Evolutionary conservation across 306 rosid genomes (phyloP), one percentile per base, ranked within the genome.

Genomic region (Vigna nakashimae): DNA sequence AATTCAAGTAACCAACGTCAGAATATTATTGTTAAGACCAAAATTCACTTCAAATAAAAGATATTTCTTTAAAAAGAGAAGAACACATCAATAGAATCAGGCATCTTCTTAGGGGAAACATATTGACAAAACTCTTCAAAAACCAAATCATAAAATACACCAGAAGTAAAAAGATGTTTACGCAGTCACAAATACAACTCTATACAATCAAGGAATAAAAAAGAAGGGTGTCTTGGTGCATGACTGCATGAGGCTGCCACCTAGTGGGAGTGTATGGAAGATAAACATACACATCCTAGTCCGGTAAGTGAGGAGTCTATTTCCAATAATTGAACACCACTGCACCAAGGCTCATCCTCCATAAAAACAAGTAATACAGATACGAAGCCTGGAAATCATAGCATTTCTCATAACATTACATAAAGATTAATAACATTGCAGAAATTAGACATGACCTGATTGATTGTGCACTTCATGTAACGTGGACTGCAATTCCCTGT

Each of bases 401-500:
- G 57, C 75, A 53, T 62, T 77, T 68, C 75, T 51, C 67, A 69
- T 34, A 14, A 62, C 20, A 16, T 59, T 40, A 63, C 69, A 53
- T 56, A 63, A 69, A 57, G 60, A 40, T 81, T 55, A 69, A 82
- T 42, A 81, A 58, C 75, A 52, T 65, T 18, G 40, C 42, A 71
- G 63, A 73, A 46, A 62, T 65, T 48, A 67, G 81, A 77, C 49
- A 24, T 82, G 68, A 95, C 99, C 99, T 95, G 98, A 90, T 91
- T 89, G 79, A 92, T 86, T 56, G 99, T 92, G 92, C 98, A 95
- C 88, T 94, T 92, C 98, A 92, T 95, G 88, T 88, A 92, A 66
- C 98, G 98, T 46, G 99, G 98, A 91, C 99, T 92, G 87, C 98
- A 95, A 79, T 95, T 95, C 77, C 99, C 98, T 6, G 86, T 90